Percentiles rank a stretch among this genome's conserved stretches.
These are phyloP conservation scores for Salvia hispanica DNA, from an alignment of 257 asterid genomes.

Conservation along the genomic window DNA sequence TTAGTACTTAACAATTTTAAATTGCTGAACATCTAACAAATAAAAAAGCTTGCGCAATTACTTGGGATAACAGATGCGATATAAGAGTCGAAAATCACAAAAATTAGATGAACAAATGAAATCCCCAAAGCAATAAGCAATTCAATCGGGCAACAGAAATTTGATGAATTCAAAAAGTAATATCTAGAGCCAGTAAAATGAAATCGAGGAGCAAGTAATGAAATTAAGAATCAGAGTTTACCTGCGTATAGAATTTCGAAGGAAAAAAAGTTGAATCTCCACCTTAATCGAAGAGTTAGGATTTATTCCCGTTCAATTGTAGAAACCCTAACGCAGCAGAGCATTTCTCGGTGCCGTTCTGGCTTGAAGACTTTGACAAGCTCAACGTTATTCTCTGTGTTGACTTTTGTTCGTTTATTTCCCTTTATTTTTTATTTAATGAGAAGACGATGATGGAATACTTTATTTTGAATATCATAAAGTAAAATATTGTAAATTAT, in stretches of 20 bases:
- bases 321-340: constrained; percentile 36
- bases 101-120: constrained; percentile 7
- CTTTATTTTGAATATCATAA: too few species aligned
- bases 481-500: too few species aligned
- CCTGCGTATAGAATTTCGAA: constrained; percentile 29
- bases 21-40: background rate
- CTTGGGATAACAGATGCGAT: constrained; percentile 9
- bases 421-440: too few species aligned
- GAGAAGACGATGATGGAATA: too few species aligned
- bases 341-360: constrained; percentile 25
- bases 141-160: background rate
- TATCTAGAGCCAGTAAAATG: constrained; percentile 30
- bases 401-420: too few species aligned
- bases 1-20: background rate
- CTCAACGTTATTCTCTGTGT: constrained; percentile 17
- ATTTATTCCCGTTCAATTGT: constrained; percentile 28
- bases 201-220: constrained; percentile 8
- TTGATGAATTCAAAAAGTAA: constrained; percentile 23
- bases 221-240: constrained; percentile 15
- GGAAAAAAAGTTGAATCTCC: constrained; percentile 5
- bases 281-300: background rate
- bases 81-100: background rate
- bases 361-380: constrained; percentile 37
- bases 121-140: constrained; percentile 1
- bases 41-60: constrained; percentile 3